Evolutionary conservation across 257 asterid species (phyloP).

Genomic region (Solanum tacnaense): DNA sequence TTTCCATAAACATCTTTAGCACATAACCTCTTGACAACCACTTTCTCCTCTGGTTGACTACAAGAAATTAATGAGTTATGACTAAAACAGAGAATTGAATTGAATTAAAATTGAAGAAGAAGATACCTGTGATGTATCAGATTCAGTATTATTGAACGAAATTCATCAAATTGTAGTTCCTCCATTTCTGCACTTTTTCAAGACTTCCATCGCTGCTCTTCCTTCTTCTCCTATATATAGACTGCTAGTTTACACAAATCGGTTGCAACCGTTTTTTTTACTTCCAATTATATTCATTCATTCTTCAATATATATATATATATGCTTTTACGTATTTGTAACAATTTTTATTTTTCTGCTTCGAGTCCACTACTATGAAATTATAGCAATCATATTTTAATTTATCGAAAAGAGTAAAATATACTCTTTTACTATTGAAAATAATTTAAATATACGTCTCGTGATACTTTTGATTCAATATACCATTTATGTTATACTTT

Average conservation of each 20-base stretch:
- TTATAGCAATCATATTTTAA: neutral
- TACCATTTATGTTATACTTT: no score
- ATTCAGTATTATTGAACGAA: neutral
- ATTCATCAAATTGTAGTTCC: neutral
- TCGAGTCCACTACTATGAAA: neutral
- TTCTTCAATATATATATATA: neutral
- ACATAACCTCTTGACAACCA: neutral
- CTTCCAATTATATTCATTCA: neutral
- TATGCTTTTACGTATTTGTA: neutral
- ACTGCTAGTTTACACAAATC: no score
- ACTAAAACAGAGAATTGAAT: neutral
- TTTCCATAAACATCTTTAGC: neutral
- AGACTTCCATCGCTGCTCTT: neutral
- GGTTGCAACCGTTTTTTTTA: neutral
- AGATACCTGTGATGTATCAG: no score
- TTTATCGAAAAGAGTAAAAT: neutral
- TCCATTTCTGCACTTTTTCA: neutral
- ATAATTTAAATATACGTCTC: neutral
- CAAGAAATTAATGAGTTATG: neutral
- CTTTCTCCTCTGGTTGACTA: neutral
- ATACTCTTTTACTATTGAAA: no score
- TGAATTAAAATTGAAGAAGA: neutral
- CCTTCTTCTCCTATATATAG: neutral
- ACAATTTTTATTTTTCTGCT: neutral
- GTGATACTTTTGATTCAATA: no score